These are phyloP conservation scores for Misopates orontium DNA, from an alignment of 257 asterid genomes.

Conservation along the genomic window DNA sequence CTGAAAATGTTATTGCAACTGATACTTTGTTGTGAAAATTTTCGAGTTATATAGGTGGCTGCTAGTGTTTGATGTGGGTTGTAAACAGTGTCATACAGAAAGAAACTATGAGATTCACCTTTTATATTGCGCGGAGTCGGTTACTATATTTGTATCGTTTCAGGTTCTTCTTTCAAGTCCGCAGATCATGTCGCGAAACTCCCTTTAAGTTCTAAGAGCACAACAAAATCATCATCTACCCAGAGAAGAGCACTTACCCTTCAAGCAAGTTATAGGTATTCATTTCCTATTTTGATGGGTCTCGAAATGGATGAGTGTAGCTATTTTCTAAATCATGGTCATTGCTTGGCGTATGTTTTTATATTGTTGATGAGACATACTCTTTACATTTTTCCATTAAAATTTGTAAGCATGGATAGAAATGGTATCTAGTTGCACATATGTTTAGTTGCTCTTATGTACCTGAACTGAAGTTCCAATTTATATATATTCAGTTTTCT, in stretches of 20 bases:
- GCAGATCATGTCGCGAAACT: constrained; percentile 41
- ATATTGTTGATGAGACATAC: neutral
- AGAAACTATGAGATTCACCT: too few species aligned
- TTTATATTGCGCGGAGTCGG: too few species aligned
- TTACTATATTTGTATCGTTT: neutral
- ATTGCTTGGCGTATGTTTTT: neutral
- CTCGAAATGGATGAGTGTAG: constrained; percentile 1
- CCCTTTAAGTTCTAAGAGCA: constrained; percentile 41
- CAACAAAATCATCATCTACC: constrained; percentile 39
- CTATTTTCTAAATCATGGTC: neutral
- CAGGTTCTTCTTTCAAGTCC: constrained; percentile 46
- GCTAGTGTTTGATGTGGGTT: too few species aligned
- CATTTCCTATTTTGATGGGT: neutral
- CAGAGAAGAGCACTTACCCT: constrained; percentile 46
- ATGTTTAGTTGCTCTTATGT: too few species aligned
- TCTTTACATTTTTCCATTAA: neutral
- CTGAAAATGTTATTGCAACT: too few species aligned
- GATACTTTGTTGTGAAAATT: too few species aligned
- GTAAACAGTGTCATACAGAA: too few species aligned
- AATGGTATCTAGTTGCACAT: too few species aligned
- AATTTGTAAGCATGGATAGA: neutral
- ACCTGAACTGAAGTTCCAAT: too few species aligned
- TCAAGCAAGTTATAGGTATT: constrained; percentile 62
- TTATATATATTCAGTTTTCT: too few species aligned
- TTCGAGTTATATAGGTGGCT: too few species aligned